Evolutionary conservation across 2,329 filamentous ascomycete species (phyloP).

Genomic region (Colletotrichum cereale): DNA sequence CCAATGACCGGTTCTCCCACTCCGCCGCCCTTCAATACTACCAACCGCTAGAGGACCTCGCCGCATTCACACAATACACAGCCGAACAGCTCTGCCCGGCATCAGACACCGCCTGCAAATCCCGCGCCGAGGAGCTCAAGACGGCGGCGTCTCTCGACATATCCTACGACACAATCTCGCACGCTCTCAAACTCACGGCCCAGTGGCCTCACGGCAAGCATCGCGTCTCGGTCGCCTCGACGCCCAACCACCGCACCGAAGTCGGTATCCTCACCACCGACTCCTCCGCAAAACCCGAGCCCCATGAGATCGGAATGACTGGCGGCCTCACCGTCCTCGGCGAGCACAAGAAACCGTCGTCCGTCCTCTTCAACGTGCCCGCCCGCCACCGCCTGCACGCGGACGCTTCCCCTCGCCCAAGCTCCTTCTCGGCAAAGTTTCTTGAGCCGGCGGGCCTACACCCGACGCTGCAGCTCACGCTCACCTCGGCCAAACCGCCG

Average conservation of each 20-base stretch:
- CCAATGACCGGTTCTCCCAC: conserved; percentile 50
- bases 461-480: conserved; percentile 78
- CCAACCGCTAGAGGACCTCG: conserved; percentile 70
- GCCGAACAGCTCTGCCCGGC: conserved; percentile 64
- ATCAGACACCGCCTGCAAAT: conserved; percentile 62
- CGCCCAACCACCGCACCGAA: conserved; percentile 73
- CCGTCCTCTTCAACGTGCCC: conserved; percentile 86
- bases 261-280: conserved; percentile 83
- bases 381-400: conserved; percentile 76
- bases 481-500: conserved; percentile 67
- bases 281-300: conserved; percentile 67
- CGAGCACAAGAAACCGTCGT: conserved; percentile 77
- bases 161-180: conserved; percentile 78
- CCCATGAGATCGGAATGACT: conserved; percentile 81
- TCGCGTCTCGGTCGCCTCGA: conserved; percentile 55
- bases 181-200: conserved; percentile 73
- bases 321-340: conserved; percentile 85
- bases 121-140: conserved; percentile 57
- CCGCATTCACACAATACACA: conserved; percentile 66
- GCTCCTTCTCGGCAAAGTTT: conserved; percentile 73
- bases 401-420: conserved; percentile 43
- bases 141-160: conserved; percentile 78
- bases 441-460: conserved; percentile 83
- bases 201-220: conserved; percentile 68
- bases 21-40: conserved; percentile 78